Evolutionary conservation across 495 filamentous ascomycete species (phyloP).

Genomic region (Aspergillus baeticus): DNA sequence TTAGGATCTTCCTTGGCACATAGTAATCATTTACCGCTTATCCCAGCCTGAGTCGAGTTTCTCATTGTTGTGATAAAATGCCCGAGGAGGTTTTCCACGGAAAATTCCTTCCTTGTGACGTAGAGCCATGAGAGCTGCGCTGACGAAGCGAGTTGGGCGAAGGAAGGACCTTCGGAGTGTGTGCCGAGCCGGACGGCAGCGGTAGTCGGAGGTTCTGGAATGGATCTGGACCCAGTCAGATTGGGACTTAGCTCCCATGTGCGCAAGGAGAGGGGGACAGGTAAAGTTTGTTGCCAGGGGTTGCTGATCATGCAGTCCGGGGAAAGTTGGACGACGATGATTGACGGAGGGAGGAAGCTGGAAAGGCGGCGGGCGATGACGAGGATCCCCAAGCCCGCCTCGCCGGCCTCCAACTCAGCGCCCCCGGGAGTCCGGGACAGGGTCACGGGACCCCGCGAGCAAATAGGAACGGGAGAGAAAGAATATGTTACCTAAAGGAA

Average conservation of each 20-base stretch:
- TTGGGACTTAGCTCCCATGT: background rate
- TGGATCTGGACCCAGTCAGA: slow-evolving; percentile 2
- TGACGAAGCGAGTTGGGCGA: background rate
- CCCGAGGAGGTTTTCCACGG: background rate
- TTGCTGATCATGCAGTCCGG: slow-evolving; percentile 12
- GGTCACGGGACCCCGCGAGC: slow-evolving; percentile 11
- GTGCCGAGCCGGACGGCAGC: background rate
- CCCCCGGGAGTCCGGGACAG: background rate
- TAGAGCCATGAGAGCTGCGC: background rate
- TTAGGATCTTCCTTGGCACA: slow-evolving; percentile 3
- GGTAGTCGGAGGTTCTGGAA: slow-evolving; percentile 2
- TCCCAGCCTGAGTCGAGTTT: background rate
- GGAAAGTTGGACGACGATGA: slow-evolving; percentile 1
- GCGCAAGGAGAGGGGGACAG: background rate
- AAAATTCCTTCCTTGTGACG: background rate
- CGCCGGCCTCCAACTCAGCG: background rate
- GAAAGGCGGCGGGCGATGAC: background rate
- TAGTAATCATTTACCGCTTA: background rate
- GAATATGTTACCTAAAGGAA: slow-evolving; percentile 25
- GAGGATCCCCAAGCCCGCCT: background rate
- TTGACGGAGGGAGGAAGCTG: background rate
- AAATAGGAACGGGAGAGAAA: slow-evolving; percentile 4
- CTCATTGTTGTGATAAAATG: background rate
- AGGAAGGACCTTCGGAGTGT: background rate
- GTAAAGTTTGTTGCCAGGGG: slow-evolving; percentile 4